Evolutionary conservation across 306 rosid genomes (phyloP).

Genomic region (Begonia loranthoides): DNA sequence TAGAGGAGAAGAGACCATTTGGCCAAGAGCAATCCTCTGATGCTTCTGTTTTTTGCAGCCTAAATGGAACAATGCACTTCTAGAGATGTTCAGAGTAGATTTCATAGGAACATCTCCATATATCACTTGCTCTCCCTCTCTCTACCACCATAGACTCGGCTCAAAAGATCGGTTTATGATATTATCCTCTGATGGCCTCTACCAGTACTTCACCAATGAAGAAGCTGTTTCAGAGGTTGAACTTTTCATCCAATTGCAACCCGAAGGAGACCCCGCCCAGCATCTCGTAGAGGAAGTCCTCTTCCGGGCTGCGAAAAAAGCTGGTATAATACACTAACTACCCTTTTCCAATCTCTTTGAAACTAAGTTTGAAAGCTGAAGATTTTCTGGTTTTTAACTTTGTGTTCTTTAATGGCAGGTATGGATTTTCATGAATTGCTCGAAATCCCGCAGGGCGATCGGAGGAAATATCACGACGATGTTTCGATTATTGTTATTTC

Average conservation of each 20-base stretch:
- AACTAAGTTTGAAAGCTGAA: background rate
- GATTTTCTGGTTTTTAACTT: background rate
- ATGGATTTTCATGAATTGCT: conserved; percentile 91
- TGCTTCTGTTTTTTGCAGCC: conserved; percentile 37
- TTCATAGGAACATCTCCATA: conserved; percentile 75
- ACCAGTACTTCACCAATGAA: conserved; percentile 85
- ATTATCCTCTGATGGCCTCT: conserved; percentile 85
- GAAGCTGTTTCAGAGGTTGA: conserved; percentile 97
- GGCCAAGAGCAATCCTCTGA: no score
- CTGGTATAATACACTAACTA: conserved; percentile 30
- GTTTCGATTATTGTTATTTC: conserved; percentile 93
- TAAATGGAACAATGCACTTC: conserved; percentile 90
- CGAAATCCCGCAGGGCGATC: conserved; percentile 88
- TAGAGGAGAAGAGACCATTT: background rate
- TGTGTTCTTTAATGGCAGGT: conserved; percentile 35
- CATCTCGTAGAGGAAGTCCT: conserved; percentile 88
- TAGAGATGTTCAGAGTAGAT: conserved; percentile 86
- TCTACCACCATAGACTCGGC: conserved; percentile 80
- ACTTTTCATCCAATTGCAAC: conserved; percentile 78
- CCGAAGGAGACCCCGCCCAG: conserved; percentile 97
- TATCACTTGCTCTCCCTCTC: conserved; percentile 74
- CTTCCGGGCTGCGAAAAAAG: conserved; percentile 93
- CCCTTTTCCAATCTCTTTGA: background rate
- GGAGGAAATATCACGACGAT: conserved; percentile 94
- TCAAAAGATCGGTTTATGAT: conserved; percentile 84